Evolutionary conservation across 352 stramenopile species (phyloP).

Genomic region (Phytophthora gonapodyides): DNA sequence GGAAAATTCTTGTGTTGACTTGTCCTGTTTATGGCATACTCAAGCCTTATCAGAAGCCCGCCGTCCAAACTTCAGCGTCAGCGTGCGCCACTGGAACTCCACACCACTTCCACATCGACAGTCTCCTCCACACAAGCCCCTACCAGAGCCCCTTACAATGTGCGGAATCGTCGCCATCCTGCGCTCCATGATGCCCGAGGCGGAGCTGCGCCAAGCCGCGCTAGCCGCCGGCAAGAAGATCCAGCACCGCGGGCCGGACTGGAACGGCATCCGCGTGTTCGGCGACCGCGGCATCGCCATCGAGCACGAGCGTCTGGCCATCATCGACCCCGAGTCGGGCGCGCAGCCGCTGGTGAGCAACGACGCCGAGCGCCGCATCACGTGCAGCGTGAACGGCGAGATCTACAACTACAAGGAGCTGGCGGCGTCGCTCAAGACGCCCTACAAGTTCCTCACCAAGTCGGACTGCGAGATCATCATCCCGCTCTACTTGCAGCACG

Average conservation of each 20-base stretch:
- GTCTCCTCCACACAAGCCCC: slow-evolving; percentile 2
- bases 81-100: not conserved
- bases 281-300: slow-evolving; percentile 84
- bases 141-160: slow-evolving; percentile 61
- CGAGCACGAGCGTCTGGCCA: slow-evolving; percentile 97
- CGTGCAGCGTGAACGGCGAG: slow-evolving; percentile 98
- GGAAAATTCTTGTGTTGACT: slow-evolving; percentile 52
- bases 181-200: slow-evolving; percentile 92
- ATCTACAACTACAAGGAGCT: slow-evolving; percentile 99
- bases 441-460: slow-evolving; percentile 96
- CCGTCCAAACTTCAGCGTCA: slow-evolving; percentile 16
- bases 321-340: slow-evolving; percentile 98
- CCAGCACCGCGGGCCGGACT: slow-evolving; percentile 97
- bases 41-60: slow-evolving; percentile 18
- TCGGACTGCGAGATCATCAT: slow-evolving; percentile 99
- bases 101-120: slow-evolving; percentile 24
- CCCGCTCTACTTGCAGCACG: slow-evolving; percentile 94
- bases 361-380: slow-evolving; percentile 86
- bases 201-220: slow-evolving; percentile 93
- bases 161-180: slow-evolving; percentile 99
- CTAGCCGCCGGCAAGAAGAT: slow-evolving; percentile 95
- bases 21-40: not conserved
- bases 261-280: slow-evolving; percentile 91
- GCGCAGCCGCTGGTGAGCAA: slow-evolving; percentile 91
- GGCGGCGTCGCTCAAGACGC: slow-evolving; percentile 74